These are phyloP conservation scores for Melanomma pulvis-pyrius DNA, from an alignment of 495 filamentous ascomycete genomes.

Conservation along the genomic window DNA sequence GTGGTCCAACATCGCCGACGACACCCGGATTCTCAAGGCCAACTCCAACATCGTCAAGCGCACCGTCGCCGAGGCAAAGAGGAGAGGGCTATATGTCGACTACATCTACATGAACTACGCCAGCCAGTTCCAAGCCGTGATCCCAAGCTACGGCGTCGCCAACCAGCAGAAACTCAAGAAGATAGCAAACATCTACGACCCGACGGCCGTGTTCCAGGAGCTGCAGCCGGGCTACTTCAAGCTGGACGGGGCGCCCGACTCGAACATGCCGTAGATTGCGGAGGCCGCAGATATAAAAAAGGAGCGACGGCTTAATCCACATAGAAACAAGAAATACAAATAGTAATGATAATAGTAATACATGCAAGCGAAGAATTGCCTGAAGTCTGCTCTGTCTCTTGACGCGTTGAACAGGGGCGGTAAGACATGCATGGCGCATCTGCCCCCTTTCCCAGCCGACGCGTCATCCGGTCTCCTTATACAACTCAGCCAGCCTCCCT, in stretches of 20 bases:
- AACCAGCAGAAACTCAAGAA: constrained; percentile 23
- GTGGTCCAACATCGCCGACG: constrained; percentile 45
- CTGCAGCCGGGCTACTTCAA: constrained; percentile 34
- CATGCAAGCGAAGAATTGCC: too few relatives aligned
- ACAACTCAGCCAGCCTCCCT: too few relatives aligned
- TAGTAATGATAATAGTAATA: not conserved
- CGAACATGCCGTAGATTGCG: not conserved
- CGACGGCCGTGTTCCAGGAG: constrained; percentile 16
- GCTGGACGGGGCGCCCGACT: constrained; percentile 15
- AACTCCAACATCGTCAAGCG: constrained; percentile 40
- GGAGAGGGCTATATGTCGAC: not conserved
- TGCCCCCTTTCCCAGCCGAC: too few relatives aligned
- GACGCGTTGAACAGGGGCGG: too few relatives aligned
- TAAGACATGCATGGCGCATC: too few relatives aligned
- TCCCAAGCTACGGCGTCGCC: constrained; percentile 24
- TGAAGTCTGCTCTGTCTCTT: too few relatives aligned
- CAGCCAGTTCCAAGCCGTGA: constrained; percentile 21
- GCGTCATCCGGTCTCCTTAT: too few relatives aligned
- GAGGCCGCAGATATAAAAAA: too few relatives aligned
- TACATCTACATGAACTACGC: constrained; percentile 38
- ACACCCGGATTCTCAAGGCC: constrained; percentile 41
- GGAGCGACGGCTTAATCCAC: not conserved
- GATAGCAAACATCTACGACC: constrained; percentile 22
- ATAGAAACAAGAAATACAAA: not conserved
- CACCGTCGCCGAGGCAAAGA: constrained; percentile 11